phyloP scores from a whole-genome alignment of 2,329 filamentous ascomycete species.

The Calonectria crousiana region DNA sequence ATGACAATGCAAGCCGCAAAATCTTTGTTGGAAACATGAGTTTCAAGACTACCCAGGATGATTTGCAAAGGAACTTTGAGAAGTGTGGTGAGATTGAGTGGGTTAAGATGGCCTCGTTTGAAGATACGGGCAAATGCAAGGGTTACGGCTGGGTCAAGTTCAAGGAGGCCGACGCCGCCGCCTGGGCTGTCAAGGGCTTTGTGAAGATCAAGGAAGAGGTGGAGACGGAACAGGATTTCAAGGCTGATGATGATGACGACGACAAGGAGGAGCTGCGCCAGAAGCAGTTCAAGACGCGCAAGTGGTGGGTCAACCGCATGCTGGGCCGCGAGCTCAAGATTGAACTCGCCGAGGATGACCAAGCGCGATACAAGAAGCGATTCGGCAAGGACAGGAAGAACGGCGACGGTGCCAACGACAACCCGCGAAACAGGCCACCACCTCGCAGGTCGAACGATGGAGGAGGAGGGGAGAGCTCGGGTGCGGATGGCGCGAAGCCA shows the following conservation, averaged over 20 bases:
- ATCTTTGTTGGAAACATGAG: slow-evolving; percentile 93
- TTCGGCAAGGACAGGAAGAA: slow-evolving; percentile 76
- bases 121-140: slow-evolving; percentile 98
- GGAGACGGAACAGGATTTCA: slow-evolving; percentile 72
- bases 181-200: slow-evolving; percentile 80
- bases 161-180: slow-evolving; percentile 79
- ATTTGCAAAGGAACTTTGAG: slow-evolving; percentile 82
- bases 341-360: slow-evolving; percentile 93
- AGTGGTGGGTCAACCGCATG: slow-evolving; percentile 89
- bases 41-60: slow-evolving; percentile 85
- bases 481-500: slow-evolving; percentile 44
- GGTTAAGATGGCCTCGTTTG: slow-evolving; percentile 92
- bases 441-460: slow-evolving; percentile 45
- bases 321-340: slow-evolving; percentile 85
- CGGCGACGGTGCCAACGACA: slow-evolving; percentile 41
- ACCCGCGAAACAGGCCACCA: slow-evolving; percentile 50
- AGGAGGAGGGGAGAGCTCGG: slow-evolving; percentile 43
- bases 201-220: slow-evolving; percentile 76
- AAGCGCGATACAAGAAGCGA: slow-evolving; percentile 91
- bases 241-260: slow-evolving; percentile 58
- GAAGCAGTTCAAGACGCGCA: slow-evolving; percentile 70
- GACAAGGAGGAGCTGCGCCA: slow-evolving; percentile 55
- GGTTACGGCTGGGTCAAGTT: slow-evolving; percentile 97
- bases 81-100: slow-evolving; percentile 87
- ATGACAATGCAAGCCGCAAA: slow-evolving; percentile 77